A percentile compares a stretch with the other conserved stretches of the same genome.
phyloP scores from a whole-genome alignment of 306 rosid species.

The Acacia confusa region DNA sequence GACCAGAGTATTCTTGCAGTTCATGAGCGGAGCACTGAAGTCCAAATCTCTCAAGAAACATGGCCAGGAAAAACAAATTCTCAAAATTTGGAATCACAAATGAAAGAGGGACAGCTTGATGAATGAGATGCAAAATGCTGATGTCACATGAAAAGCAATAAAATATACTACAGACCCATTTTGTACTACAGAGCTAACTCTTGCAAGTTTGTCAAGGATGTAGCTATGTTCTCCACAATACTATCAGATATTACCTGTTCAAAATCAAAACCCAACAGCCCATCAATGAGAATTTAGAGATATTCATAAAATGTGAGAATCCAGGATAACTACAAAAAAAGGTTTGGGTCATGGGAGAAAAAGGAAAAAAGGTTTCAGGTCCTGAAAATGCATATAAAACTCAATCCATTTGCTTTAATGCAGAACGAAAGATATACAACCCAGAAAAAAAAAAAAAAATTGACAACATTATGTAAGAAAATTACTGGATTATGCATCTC shows the following conservation, averaged over 20 bases:
- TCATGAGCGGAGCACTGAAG: too few species aligned
- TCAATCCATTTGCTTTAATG: too few species aligned
- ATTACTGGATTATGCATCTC: too few species aligned
- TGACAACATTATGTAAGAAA: too few species aligned
- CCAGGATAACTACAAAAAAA: conserved; percentile 9
- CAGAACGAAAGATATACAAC: too few species aligned
- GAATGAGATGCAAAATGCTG: neutral
- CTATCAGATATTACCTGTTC: conserved; percentile 71
- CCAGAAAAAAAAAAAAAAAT: too few species aligned
- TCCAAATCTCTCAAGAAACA: too few species aligned
- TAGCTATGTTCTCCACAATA: conserved; percentile 40
- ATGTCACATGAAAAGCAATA: neutral
- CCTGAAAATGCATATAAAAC: too few species aligned
- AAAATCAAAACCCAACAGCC: conserved; percentile 35
- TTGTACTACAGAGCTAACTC: conserved; percentile 67
- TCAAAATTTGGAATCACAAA: neutral
- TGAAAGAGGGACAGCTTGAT: neutral
- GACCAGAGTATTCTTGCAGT: too few species aligned
- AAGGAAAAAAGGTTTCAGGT: too few species aligned
- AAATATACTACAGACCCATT: neutral
- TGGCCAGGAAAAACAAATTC: neutral
- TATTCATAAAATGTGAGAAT: conserved; percentile 22
- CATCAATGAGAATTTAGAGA: conserved; percentile 17
- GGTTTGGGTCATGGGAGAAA: too few species aligned
- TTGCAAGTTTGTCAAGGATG: conserved; percentile 56